Evolutionary conservation across 148 eudicot species (phyloP).

Genomic region (Persicaria tinctoria): DNA sequence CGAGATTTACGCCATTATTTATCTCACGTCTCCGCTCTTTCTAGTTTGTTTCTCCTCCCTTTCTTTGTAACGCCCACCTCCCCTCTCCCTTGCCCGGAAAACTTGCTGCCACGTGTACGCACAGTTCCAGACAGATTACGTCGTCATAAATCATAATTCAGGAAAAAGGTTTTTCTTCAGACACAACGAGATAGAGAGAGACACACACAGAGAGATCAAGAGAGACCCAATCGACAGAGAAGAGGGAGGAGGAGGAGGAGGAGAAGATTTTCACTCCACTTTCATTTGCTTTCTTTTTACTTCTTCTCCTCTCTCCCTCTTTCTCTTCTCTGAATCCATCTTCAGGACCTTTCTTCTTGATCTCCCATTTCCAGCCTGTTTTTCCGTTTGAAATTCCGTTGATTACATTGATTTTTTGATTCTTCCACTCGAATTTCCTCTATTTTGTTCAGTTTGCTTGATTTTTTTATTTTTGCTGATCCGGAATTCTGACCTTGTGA

Average conservation of each 20-base stretch:
- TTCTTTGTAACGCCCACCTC: no score
- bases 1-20: neutral
- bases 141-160: neutral
- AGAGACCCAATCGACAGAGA: constrained; percentile 1
- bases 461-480: neutral
- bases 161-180: neutral
- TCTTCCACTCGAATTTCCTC: neutral
- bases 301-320: neutral
- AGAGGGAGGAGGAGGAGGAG: constrained; percentile 4
- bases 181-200: neutral
- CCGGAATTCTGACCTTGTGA: neutral
- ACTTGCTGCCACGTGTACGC: neutral
- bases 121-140: neutral
- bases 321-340: neutral
- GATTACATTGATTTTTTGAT: neutral
- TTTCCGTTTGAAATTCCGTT: neutral
- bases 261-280: neutral
- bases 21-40: neutral
- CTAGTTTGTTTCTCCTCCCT: neutral
- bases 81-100: neutral
- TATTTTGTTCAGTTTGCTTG: neutral
- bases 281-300: neutral
- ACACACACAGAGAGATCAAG: neutral
- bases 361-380: neutral
- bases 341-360: neutral